Evolutionary conservation across 2,329 filamentous ascomycete species (phyloP).

Genomic region (Ceratocystis destructans): DNA sequence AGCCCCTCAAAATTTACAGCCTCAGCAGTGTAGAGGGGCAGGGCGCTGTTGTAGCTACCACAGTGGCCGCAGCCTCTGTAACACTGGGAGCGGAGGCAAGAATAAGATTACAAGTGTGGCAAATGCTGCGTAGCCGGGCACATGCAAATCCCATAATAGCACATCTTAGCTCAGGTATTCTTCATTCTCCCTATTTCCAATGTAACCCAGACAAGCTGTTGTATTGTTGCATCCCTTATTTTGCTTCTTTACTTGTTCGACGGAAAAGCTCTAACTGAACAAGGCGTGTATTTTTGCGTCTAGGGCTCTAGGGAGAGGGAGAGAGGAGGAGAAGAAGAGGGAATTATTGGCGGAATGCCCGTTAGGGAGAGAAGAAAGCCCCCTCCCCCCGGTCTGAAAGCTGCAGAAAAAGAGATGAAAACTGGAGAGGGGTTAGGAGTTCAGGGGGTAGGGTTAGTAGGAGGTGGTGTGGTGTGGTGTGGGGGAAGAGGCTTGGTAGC

Average conservation of each 20-base stretch:
- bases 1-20: background rate
- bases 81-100: background rate
- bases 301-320: background rate
- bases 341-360: background rate
- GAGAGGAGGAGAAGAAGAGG: background rate
- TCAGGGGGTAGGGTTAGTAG: too few species aligned
- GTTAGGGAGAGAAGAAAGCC: background rate
- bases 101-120: background rate
- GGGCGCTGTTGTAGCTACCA: background rate
- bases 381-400: background rate
- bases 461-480: too few species aligned
- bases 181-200: background rate
- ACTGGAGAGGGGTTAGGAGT: background rate
- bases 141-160: background rate
- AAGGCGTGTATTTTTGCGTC: background rate
- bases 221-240: background rate
- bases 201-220: background rate
- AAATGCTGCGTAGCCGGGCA: background rate
- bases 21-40: background rate
- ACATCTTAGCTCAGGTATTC: background rate
- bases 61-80: background rate
- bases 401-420: slow-evolving; percentile 6
- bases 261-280: background rate
- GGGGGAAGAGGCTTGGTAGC: too few species aligned
- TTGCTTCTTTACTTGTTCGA: slow-evolving; percentile 1